Evolutionary conservation across 2,329 filamentous ascomycete genomes (phyloP), one percentile per base, ranked within the genome.

Genomic region (Helotiales sp.): DNA sequence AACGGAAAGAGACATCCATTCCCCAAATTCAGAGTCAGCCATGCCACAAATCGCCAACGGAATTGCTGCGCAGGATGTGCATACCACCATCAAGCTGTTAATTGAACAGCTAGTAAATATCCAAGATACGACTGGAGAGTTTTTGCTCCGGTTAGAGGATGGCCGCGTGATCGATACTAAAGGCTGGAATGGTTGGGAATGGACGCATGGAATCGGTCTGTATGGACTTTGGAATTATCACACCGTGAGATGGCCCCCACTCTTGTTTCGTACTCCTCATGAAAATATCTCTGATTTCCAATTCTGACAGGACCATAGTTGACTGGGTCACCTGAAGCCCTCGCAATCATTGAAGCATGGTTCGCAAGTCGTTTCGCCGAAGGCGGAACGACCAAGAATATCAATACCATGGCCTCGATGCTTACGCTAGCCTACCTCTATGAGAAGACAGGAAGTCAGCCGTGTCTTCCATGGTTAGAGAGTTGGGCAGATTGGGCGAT

Each of bases 221-320:
- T 93, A 93, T 78, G 91, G 92, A 30, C 86, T 95, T 63, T 94
- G 89, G 87, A 90, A 93, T 77, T 93, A 93, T 82, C 91, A 93
- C 79, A 86, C 88, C 68, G 54, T 57, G 20, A 57, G 32, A 37
- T 2, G 7, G 30, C 54, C 54, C 54, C 54, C 54, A 57, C 54
- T 57, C 13, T 57, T 40, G 32, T 20, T 15, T 37, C 30, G 6
- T 30, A 30, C 49, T 13, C 22, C 13, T 1, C 43, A 2, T 1
- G 10, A 30, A 17, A 1, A 7, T n/a, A 17, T 52, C 5, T 50
- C 3, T 13, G 15, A 52, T 30, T 30, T 28, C 15, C 30, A 13
- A 2, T 52, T n/a, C 49, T 52, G 17, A 52, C 49, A 3, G 10
- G 24, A 28, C 3, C 11, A 1, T 30, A 88, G 34, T 79, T 93